These are phyloP conservation scores for Citrullus mucosospermus DNA, from an alignment of 306 rosid species.

Conservation along the genomic window DNA sequence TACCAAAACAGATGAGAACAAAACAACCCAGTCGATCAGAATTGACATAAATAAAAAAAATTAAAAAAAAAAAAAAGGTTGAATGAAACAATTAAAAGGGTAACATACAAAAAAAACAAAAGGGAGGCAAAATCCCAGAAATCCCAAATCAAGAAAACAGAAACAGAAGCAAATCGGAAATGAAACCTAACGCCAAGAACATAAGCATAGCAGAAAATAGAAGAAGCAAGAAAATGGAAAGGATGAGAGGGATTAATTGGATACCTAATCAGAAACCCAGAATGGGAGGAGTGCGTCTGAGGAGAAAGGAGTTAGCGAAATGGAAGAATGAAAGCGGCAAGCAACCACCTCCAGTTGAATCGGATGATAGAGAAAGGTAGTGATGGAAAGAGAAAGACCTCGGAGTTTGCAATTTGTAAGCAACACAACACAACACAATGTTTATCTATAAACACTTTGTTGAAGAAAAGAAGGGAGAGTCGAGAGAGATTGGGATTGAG, in stretches of 20 bases:
- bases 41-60: not conserved
- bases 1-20: not conserved
- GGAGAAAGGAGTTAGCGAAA: not conserved
- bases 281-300: not conserved
- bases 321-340: not conserved
- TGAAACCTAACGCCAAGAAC: not conserved
- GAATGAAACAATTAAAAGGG: not conserved
- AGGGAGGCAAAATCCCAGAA: not conserved
- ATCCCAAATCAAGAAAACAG: not conserved
- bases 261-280: not conserved
- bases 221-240: not conserved
- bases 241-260: not conserved
- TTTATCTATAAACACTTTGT: not conserved
- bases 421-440: not conserved
- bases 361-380: not conserved
- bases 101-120: not conserved
- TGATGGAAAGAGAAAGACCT: not conserved
- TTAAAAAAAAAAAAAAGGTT: too few species aligned
- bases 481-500: too few species aligned
- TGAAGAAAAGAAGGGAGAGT: too few species aligned
- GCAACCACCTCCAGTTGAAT: not conserved
- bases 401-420: not conserved
- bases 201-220: not conserved
- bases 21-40: not conserved
- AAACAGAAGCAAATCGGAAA: not conserved